Base-by-base conservation (phyloP, 2,329 filamentous ascomycete species). In the Aspergillus pseudoglaucus region DNA sequence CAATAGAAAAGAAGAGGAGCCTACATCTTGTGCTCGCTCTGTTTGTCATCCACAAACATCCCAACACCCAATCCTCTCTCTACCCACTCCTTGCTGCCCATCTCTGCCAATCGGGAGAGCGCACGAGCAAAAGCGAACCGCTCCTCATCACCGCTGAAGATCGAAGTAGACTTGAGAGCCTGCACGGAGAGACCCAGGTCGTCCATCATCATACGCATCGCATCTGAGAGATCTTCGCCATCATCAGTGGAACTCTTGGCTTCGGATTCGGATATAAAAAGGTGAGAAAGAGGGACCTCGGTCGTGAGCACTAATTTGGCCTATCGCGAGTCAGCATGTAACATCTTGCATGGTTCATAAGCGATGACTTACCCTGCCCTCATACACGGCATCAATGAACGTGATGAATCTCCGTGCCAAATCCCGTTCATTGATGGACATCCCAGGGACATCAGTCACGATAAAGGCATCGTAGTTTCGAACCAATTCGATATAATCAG, bases 251-350 rank as follows among this genome's bases (percentile, higher is more conserved):
- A 77, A 56, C 83, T 78, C 39, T 80, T 76, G 43, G 89, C 73
- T 65, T 90, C 87, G 14, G 81, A 75, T 14, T 81, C 76, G 18
- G 87, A 88, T 41, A 95, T 77, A 70, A 97, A 98, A 30, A 97
- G 81, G 64, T 95, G 84, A 6, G 82, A 82, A 2, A 98, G 75
- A 0, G 91, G 89, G 43, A 90, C 88, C 37, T 84, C 89, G 3
- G 88, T 90, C 0, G 93, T 98, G 47, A 98, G 80, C 14, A 97
- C 91, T 6, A 98, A 80, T 71, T 96, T 97, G n/a, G 90, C 90
- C 68, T 91, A 81, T 23, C 10, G 79, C 44, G 14, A 47, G 42
- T 45, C 6, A 33, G 45, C 33, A 18, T 41, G 20, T 14, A 20
- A 42, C 25, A 22, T 32, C 15, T 14, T 5, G 27, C 20, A 15